These are phyloP conservation scores for Inga laurina DNA, from an alignment of 306 rosid genomes.

Conservation along the genomic window DNA sequence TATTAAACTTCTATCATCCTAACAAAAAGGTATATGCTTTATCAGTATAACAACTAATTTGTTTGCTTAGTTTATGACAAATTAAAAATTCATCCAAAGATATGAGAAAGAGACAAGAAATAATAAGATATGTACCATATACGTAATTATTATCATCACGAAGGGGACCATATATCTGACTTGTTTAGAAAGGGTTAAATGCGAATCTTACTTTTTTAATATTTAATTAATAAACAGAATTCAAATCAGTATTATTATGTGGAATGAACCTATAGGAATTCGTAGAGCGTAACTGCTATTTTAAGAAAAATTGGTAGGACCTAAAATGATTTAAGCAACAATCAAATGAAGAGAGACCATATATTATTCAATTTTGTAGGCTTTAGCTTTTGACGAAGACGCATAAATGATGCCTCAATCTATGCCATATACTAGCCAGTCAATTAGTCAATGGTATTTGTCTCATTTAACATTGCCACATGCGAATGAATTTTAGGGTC, in stretches of 20 bases:
- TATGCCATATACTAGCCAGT: not conserved
- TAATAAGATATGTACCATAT: not conserved
- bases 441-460: not conserved
- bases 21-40: not conserved
- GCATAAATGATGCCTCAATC: conserved; percentile 9
- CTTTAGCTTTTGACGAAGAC: not conserved
- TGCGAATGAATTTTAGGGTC: not conserved
- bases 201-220: not conserved
- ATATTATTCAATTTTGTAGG: not conserved
- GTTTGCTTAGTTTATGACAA: not conserved
- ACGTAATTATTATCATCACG: not conserved
- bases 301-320: not conserved
- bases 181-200: not conserved
- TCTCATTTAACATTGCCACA: not conserved
- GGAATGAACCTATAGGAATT: not conserved
- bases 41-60: not conserved
- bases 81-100: not conserved
- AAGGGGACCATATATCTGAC: not conserved
- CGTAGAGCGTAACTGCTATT: not conserved
- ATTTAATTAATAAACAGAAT: not conserved
- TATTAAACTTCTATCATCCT: not conserved
- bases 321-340: not conserved
- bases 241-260: not conserved
- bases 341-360: not conserved
- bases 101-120: not conserved